Conservation (phyloP, 306 rosid species). For the Benincasa hispida region DNA sequence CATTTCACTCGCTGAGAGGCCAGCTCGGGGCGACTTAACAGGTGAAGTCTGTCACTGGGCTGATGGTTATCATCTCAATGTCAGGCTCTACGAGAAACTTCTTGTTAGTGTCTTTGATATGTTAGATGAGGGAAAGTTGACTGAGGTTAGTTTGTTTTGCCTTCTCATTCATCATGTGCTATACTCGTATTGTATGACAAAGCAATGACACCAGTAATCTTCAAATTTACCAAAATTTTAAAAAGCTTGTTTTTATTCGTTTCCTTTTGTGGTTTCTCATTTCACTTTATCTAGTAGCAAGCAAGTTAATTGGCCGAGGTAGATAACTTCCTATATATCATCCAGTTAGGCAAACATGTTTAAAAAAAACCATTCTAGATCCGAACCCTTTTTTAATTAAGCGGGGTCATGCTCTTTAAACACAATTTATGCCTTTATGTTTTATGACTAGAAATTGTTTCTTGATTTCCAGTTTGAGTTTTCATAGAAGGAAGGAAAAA, state of each 20-base stretch:
- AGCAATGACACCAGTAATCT: constrained; percentile 7
- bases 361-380: no score
- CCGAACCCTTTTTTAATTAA: no score
- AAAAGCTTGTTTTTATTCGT: not conserved
- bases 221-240: constrained; percentile 7
- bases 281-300: not conserved
- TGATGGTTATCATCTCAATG: constrained; percentile 85
- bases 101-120: constrained; percentile 90
- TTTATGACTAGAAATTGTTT: no score
- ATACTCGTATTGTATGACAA: constrained; percentile 8
- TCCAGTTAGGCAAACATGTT: no score
- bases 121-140: constrained; percentile 89
- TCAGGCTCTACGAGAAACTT: constrained; percentile 83
- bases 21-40: constrained; percentile 95
- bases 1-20: constrained; percentile 86
- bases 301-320: no score
- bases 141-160: constrained; percentile 56
- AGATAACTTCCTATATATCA: no score
- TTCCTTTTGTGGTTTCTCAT: not conserved
- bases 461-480: not conserved
- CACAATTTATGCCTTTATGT: no score
- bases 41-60: constrained; percentile 99
- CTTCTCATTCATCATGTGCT: not conserved
- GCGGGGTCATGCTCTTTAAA: no score
- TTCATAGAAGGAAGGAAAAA: not conserved